Evolutionary conservation across 164 flowering plant species (phyloP), one percentile per base, ranked within the genome.

Genomic region (Annona squamosa): DNA sequence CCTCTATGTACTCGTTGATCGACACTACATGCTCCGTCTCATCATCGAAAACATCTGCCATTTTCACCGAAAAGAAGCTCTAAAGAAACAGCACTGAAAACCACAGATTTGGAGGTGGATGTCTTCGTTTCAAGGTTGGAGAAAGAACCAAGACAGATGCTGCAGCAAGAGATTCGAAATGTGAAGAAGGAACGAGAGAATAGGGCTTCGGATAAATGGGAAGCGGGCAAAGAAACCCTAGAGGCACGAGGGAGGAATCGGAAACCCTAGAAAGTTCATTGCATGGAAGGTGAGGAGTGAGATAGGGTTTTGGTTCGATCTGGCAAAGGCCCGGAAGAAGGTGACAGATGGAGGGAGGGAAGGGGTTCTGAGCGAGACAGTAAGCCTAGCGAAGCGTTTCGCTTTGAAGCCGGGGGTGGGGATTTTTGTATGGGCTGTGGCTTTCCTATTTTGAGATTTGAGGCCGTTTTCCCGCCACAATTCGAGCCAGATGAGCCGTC

Each of bases 1-100:
- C 83, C 72, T 88, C 57, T 5, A 91, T 83, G 65, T 87, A 89
- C 83, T 91, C 97, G 17, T 86, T 72, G 73, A 91, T 88, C 3
- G 94, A 78, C 41, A 87, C 76, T 37, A 92, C 86, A 69, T 73
- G 86, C 80, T 85, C 91, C 43, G 77, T 71, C 56, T 89, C 92
- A 12, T 89, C 90, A 4, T 86, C 92, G 48, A 84, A 86, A 43
- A 56, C 85, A 69, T 74, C 85, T 1, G 84, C 86, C 97, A 91
- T 89, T 78, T 82, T 37, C 6, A 3, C 4, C 13, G 46, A 9
- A 45, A 5, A 12, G 48, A 42, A 43, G 69, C 5, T 66, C n/a
- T 17, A 46, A 46, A 65, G 46, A 46, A 65, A n/a, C 7, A 63
- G 37, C 18, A 6, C 65, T 17, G 37, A 2, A 65, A 65, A 65